Evolutionary conservation across 371 early-diverging fungal genomes (phyloP), one percentile per base, ranked within the genome.

Genomic region (Batkoa obscura): DNA sequence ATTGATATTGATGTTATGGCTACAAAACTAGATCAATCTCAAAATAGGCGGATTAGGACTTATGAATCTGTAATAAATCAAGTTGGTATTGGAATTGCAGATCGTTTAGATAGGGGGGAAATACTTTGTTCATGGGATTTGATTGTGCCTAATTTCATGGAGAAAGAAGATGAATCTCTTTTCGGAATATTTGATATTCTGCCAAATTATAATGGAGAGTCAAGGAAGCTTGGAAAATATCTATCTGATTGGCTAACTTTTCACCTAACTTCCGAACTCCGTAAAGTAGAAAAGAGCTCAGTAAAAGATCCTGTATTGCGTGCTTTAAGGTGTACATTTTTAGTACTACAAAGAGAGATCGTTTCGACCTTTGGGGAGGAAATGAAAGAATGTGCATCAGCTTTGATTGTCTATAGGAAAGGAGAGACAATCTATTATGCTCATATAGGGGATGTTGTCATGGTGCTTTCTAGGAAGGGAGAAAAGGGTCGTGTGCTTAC

Each of bases 361-460:
- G 83, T 85, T 13, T 59, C 68, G 0, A 23, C 61, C n/a, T 49
- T 56, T 10, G 57, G 58, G 13, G 60, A 62, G 6, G 75, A 72
- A 5, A 78, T 76, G 5, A 77, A 76, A 0, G 60, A 67, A 3
- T 84, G 80, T n/a, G 81, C 81, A 0, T 78, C 80, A 13, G 79
- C 76, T 0, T 62, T 83, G 15, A 68, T 93, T 8, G 83, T 81
- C 4, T 90, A 86, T 61, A 73, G 91, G 55, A 72, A 74, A 13
- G 83, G 81, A 23, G 80, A 75, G 43, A 81, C 73, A 15, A 66
- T 92, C 43, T 88, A 88, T 57, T 80, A 87, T n/a, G 89, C 90
- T 10, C 90, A 90, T 62, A 82, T 83, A 30, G 92, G 94, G n/a
- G 90, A 94, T 66, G 78, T 83, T 0, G 67, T 86, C 33, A 90